Conservation (phyloP, 768 basidiomycete genomes). For the Phlegmacium glaucopus region DNA sequence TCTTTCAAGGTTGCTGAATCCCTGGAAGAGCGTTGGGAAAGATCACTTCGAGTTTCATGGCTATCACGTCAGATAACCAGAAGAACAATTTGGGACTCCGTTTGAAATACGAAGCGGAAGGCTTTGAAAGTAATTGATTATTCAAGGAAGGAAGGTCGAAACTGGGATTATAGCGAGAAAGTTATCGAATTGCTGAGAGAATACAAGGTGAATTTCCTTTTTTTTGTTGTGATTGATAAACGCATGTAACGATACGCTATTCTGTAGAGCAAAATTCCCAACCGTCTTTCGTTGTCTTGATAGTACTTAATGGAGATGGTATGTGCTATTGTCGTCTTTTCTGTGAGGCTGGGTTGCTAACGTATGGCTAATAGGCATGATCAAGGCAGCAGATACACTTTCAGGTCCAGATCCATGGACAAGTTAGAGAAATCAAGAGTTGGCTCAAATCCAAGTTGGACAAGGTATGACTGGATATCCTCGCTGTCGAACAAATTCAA, state of each 20-base stretch:
- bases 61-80: slow-evolving; percentile 66
- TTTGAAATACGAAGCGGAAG: slow-evolving; percentile 95
- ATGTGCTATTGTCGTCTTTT: slow-evolving; percentile 15
- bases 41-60: slow-evolving; percentile 93
- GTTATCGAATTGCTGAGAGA: slow-evolving; percentile 77
- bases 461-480: slow-evolving; percentile 52
- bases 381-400: slow-evolving; percentile 59
- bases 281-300: slow-evolving; percentile 78
- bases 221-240: not conserved
- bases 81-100: slow-evolving; percentile 92
- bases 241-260: not conserved
- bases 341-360: slow-evolving; percentile 3
- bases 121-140: slow-evolving; percentile 91
- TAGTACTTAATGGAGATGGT: slow-evolving; percentile 70
- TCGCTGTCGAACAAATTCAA: not conserved
- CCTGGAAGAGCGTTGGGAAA: slow-evolving; percentile 79
- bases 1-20: slow-evolving; percentile 80
- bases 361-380: slow-evolving; percentile 58
- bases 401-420: slow-evolving; percentile 54
- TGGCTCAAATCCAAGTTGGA: slow-evolving; percentile 88
- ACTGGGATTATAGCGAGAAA: slow-evolving; percentile 94
- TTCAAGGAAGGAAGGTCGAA: slow-evolving; percentile 74
- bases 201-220: slow-evolving; percentile 61
- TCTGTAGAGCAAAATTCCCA: slow-evolving; percentile 69
- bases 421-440: slow-evolving; percentile 70